Evolutionary conservation across 208 protist genomes (phyloP).

Genomic region (Trypanosoma cruzi): DNA sequence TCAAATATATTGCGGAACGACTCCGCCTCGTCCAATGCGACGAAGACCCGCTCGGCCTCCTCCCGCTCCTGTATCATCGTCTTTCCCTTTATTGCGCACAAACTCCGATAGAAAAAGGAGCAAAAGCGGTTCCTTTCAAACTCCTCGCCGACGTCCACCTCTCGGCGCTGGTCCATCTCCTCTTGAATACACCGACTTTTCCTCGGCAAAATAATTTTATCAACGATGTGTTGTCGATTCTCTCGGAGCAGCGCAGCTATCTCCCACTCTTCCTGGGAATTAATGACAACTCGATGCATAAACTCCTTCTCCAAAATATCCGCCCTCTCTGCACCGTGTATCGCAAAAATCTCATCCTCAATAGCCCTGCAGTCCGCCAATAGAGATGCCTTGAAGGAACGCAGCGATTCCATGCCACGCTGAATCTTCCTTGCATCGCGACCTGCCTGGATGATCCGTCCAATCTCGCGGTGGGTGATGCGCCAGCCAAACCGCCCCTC

Average conservation of each 20-base stretch:
- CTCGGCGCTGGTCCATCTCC: conserved; percentile 26
- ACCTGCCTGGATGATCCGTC: conserved; percentile 44
- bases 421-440: conserved; percentile 46
- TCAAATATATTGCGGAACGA: conserved; percentile 11
- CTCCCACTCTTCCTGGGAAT: conserved; percentile 41
- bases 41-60: background rate
- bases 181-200: conserved; percentile 4
- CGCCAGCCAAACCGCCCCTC: conserved; percentile 58
- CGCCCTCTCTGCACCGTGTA: conserved; percentile 29
- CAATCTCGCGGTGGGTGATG: conserved; percentile 46
- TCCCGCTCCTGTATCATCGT: conserved; percentile 1
- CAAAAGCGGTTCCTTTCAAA: conserved; percentile 16
- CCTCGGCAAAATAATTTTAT: conserved; percentile 19
- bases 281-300: conserved; percentile 35
- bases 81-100: conserved; percentile 25
- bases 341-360: conserved; percentile 34
- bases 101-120: background rate
- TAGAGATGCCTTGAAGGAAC: conserved; percentile 40
- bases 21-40: conserved; percentile 15
- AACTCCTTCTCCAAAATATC: conserved; percentile 36
- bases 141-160: conserved; percentile 35
- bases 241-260: background rate
- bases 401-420: conserved; percentile 29
- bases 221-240: background rate
- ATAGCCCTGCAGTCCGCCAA: conserved; percentile 36